Conservation (phyloP, 2,329 filamentous ascomycete species). For the Gaeumannomyces sp. region DNA sequence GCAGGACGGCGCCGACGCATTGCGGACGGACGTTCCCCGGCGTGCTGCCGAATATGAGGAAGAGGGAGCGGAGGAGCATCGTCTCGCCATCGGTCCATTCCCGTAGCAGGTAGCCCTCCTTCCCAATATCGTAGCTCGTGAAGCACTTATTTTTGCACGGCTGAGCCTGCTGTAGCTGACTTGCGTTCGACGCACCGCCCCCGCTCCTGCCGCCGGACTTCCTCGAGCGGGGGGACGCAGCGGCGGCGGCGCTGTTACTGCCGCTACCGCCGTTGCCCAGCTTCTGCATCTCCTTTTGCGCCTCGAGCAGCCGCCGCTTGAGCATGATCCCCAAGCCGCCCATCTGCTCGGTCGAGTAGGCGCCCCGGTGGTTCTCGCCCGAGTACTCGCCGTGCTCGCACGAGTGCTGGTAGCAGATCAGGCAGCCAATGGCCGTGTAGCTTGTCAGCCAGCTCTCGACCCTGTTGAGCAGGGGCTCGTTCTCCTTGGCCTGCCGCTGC, state of each 20-base stretch:
- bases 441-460: slow-evolving; percentile 46
- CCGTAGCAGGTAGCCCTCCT: slow-evolving; percentile 25
- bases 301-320: slow-evolving; percentile 16
- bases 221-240: no score
- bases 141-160: no score
- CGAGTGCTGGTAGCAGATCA: slow-evolving; percentile 54
- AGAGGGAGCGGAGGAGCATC: slow-evolving; percentile 40
- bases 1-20: slow-evolving; percentile 43
- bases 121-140: slow-evolving; percentile 25
- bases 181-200: no score
- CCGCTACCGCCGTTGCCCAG: slow-evolving; percentile 20
- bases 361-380: slow-evolving; percentile 43
- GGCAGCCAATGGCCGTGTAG: slow-evolving; percentile 48
- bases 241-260: slow-evolving; percentile 14
- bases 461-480: slow-evolving; percentile 21
- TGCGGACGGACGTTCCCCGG: slow-evolving; percentile 35
- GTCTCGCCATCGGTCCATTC: slow-evolving; percentile 45
- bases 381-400: slow-evolving; percentile 58
- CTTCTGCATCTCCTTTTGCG: no score
- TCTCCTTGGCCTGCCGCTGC: no score
- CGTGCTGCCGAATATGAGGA: slow-evolving; percentile 31
- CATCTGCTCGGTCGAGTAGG: slow-evolving; percentile 41
- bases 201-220: no score
- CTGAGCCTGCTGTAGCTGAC: no score
- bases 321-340: slow-evolving; percentile 14